These are phyloP conservation scores for Aspergillus spinulosporus DNA, from an alignment of 2,329 filamentous ascomycete species.

Conservation along the genomic window DNA sequence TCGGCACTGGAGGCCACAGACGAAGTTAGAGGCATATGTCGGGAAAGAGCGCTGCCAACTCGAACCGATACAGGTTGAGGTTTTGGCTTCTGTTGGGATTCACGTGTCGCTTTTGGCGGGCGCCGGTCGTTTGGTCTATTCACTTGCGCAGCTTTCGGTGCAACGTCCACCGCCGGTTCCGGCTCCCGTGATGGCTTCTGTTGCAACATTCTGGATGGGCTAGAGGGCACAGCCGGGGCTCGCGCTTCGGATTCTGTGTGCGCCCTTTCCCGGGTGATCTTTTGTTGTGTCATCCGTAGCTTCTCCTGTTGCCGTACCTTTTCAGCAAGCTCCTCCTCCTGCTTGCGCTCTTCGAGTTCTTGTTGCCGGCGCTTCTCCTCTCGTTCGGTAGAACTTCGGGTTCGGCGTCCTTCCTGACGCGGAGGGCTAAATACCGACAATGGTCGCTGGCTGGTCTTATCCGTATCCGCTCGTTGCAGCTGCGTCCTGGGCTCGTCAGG, in stretches of 20 bases:
- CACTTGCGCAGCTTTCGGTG: slow-evolving; percentile 29
- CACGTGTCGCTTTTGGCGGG: slow-evolving; percentile 47
- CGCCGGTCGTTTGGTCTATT: slow-evolving; percentile 42
- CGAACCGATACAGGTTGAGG: slow-evolving; percentile 51
- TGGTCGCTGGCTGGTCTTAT: slow-evolving; percentile 22
- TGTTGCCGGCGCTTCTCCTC: slow-evolving; percentile 45
- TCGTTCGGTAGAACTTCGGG: slow-evolving; percentile 60
- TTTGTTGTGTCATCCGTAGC: slow-evolving; percentile 34
- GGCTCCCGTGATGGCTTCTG: slow-evolving; percentile 34
- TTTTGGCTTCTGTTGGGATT: slow-evolving; percentile 46
- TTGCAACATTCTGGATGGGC: slow-evolving; percentile 30
- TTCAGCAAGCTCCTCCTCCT: slow-evolving; percentile 36
- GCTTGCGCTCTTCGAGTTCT: slow-evolving; percentile 35
- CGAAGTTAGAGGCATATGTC: slow-evolving; percentile 49
- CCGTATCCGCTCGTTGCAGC: slow-evolving; percentile 29
- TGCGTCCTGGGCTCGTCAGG: slow-evolving; percentile 38
- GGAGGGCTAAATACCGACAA: slow-evolving; percentile 33
- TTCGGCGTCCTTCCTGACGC: slow-evolving; percentile 48
- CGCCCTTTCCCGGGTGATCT: slow-evolving; percentile 34
- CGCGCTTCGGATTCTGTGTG: slow-evolving; percentile 37
- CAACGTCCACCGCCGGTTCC: slow-evolving; percentile 30
- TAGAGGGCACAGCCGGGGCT: slow-evolving; percentile 21
- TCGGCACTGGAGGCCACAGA: slow-evolving; percentile 62
- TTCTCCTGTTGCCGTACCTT: slow-evolving; percentile 34
- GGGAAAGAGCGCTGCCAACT: slow-evolving; percentile 49